Conservation (phyloP, 2,329 filamentous ascomycete species). For the Cryphonectria radicalis region DNA sequence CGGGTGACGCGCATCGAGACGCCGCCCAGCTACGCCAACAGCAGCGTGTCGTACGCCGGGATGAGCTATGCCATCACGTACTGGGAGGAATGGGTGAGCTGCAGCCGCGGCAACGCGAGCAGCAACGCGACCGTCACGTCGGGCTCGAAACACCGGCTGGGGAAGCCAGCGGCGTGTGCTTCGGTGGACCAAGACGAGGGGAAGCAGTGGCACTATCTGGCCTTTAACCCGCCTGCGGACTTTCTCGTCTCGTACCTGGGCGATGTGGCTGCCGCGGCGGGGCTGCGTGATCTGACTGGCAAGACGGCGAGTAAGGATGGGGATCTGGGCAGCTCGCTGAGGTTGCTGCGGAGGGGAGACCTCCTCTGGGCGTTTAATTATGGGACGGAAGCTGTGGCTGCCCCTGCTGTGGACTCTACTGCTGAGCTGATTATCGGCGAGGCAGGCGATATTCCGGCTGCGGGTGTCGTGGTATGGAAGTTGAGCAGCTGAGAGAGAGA, state of each 20-base stretch:
- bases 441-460: slow-evolving; percentile 29
- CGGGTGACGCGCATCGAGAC: slow-evolving; percentile 35
- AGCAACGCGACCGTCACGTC: slow-evolving; percentile 31
- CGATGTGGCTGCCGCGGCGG: slow-evolving; percentile 30
- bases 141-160: slow-evolving; percentile 31
- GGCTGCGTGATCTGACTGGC: slow-evolving; percentile 30
- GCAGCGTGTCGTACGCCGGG: slow-evolving; percentile 31
- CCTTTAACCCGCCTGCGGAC: slow-evolving; percentile 33
- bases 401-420: slow-evolving; percentile 19
- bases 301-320: slow-evolving; percentile 26
- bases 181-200: slow-evolving; percentile 12
- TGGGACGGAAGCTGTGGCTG: slow-evolving; percentile 29
- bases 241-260: slow-evolving; percentile 32
- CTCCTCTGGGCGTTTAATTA: slow-evolving; percentile 35
- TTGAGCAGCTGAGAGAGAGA: neutral
- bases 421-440: slow-evolving; percentile 28
- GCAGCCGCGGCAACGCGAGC: slow-evolving; percentile 27
- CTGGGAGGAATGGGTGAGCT: slow-evolving; percentile 33
- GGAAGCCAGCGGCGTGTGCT: slow-evolving; percentile 32
- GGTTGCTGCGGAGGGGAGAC: slow-evolving; percentile 29
- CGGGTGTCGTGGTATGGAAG: slow-evolving; percentile 32
- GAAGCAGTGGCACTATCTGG: slow-evolving; percentile 30
- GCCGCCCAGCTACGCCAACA: slow-evolving; percentile 31
- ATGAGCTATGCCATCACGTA: slow-evolving; percentile 30
- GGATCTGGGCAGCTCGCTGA: slow-evolving; percentile 31